phyloP scores from a whole-genome alignment of 345 rosid species.

The Kandelia obovata region DNA sequence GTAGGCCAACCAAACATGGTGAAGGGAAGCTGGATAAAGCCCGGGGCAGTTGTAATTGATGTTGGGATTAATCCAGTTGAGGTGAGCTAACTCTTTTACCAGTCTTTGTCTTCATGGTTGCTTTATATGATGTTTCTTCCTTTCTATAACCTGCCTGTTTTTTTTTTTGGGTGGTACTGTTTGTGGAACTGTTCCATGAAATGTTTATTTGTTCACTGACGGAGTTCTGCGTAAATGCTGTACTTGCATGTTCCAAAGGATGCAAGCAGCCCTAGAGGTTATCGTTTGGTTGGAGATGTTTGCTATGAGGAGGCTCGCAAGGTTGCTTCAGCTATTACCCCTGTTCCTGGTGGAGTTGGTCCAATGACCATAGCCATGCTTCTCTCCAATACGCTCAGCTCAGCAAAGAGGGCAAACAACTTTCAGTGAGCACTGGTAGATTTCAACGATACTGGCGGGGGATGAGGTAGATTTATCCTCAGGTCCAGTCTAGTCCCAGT shows the following conservation, averaged over 20 bases:
- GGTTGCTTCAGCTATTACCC: too few species aligned
- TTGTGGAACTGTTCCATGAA: too few species aligned
- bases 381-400: slow-evolving; percentile 65
- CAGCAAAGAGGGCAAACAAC: slow-evolving; percentile 64
- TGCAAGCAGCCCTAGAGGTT: slow-evolving; percentile 48
- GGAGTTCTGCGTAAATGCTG: background rate
- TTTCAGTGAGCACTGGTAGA: slow-evolving; percentile 5
- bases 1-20: slow-evolving; percentile 87
- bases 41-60: slow-evolving; percentile 80
- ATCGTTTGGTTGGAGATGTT: slow-evolving; percentile 76
- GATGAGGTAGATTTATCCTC: background rate
- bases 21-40: slow-evolving; percentile 81
- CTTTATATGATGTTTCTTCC: too few species aligned
- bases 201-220: too few species aligned
- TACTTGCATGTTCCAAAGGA: slow-evolving; percentile 42
- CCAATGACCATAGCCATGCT: slow-evolving; percentile 96
- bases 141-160: too few species aligned
- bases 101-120: too few species aligned
- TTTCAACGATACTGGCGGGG: background rate
- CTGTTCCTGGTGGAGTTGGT: slow-evolving; percentile 53
- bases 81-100: slow-evolving; percentile 32
- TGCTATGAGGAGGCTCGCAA: slow-evolving; percentile 47
- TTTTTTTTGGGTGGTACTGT: too few species aligned
- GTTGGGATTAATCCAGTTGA: slow-evolving; percentile 86
- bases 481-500: background rate